These are phyloP conservation scores for Scutellaria baicalensis DNA, from an alignment of 257 asterid genomes.

Conservation along the genomic window DNA sequence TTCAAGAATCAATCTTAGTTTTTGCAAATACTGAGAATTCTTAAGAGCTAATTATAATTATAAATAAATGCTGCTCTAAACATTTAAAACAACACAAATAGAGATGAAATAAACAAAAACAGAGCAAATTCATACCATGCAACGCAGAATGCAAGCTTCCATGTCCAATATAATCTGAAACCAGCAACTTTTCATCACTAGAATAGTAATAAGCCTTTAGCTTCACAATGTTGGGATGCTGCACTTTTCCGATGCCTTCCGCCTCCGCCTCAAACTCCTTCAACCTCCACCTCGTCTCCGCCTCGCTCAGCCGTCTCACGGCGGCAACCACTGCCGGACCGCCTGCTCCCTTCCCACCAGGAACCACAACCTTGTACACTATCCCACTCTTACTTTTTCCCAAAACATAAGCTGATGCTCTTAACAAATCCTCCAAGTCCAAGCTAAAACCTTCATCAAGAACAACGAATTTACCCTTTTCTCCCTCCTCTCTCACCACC, in stretches of 20 bases:
- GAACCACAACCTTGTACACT: conserved; percentile 70
- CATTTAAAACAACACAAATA: not conserved
- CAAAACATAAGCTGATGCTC: conserved; percentile 89
- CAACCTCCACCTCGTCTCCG: conserved; percentile 44
- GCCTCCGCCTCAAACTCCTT: conserved; percentile 74
- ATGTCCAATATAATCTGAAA: conserved; percentile 57
- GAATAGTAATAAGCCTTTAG: conserved; percentile 79
- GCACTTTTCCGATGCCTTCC: conserved; percentile 56
- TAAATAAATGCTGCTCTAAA: not conserved
- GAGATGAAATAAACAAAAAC: not conserved
- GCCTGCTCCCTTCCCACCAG: conserved; percentile 27
- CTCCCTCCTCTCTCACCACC: conserved; percentile 41
- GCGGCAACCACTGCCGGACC: conserved; percentile 48
- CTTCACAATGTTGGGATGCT: conserved; percentile 68
- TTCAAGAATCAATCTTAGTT: no score
- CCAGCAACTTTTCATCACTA: conserved; percentile 65
- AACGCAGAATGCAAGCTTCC: conserved; percentile 67
- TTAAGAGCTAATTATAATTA: not conserved
- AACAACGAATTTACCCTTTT: conserved; percentile 56
- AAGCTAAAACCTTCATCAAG: conserved; percentile 59
- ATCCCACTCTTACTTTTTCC: conserved; percentile 79
- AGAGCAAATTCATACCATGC: conserved; percentile 43
- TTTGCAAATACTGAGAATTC: no score
- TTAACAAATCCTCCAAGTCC: conserved; percentile 78
- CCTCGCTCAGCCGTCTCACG: conserved; percentile 77